Conservation (phyloP, 1,139 yeast species). For the Zygotorulaspora mrakii region DNA sequence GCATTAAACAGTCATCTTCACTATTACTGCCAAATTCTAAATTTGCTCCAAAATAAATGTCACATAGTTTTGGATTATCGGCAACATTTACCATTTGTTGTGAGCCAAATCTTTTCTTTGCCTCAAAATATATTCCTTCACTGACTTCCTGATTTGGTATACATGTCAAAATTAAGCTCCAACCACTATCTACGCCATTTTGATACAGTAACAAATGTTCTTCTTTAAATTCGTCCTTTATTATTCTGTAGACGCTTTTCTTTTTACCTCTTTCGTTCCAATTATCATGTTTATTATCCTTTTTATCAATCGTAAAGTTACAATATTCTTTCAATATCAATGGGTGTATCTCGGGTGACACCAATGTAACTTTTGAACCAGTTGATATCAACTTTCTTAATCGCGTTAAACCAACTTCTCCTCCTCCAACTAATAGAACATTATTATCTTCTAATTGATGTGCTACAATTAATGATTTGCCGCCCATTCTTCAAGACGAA, state of each 20-base stretch:
- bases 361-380: constrained; percentile 33
- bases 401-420: constrained; percentile 35
- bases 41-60: constrained; percentile 37
- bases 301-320: constrained; percentile 11
- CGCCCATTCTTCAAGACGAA: constrained; percentile 15
- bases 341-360: constrained; percentile 28
- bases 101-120: constrained; percentile 26
- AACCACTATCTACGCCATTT: constrained; percentile 18
- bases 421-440: constrained; percentile 35
- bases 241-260: constrained; percentile 20
- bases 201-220: constrained; percentile 20
- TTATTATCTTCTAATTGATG: constrained; percentile 29
- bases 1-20: constrained; percentile 18
- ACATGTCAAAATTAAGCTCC: constrained; percentile 32
- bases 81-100: constrained; percentile 36
- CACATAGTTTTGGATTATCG: constrained; percentile 37
- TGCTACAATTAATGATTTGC: constrained; percentile 31
- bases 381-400: constrained; percentile 33
- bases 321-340: constrained; percentile 16
- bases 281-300: constrained; percentile 6
- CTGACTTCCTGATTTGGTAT: constrained; percentile 29
- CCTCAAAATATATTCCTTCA: constrained; percentile 25
- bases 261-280: constrained; percentile 8
- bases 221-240: constrained; percentile 18
- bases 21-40: constrained; percentile 20